Evolutionary conservation across 306 rosid species (phyloP).

Genomic region (Quillaja saponaria): DNA sequence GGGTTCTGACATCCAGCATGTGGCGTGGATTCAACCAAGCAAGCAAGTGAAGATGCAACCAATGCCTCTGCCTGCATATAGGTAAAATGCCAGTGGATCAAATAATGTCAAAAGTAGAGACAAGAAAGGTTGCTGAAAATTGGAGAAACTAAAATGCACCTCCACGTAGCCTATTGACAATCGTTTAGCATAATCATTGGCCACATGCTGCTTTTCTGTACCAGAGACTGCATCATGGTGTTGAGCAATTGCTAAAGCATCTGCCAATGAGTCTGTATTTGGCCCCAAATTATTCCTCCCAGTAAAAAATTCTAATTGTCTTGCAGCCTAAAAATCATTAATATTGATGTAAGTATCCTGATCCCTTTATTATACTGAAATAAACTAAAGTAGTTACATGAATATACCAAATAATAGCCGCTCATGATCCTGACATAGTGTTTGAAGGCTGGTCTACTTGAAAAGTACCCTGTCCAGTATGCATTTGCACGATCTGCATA

Average conservation of each 20-base stretch:
- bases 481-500: slow-evolving; percentile 76
- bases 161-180: slow-evolving; percentile 71
- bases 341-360: too few relatives aligned
- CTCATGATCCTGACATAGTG: slow-evolving; percentile 74
- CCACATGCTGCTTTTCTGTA: slow-evolving; percentile 78
- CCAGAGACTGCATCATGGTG: slow-evolving; percentile 94
- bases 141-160: too few relatives aligned
- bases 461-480: slow-evolving; percentile 96
- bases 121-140: too few relatives aligned
- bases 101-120: too few relatives aligned
- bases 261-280: slow-evolving; percentile 68
- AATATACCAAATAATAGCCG: slow-evolving; percentile 71
- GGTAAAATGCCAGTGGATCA: too few relatives aligned
- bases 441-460: slow-evolving; percentile 81
- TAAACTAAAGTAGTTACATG: slow-evolving; percentile 44
- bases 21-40: slow-evolving; percentile 42
- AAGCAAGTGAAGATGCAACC: slow-evolving; percentile 64
- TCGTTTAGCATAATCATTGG: slow-evolving; percentile 80
- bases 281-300: slow-evolving; percentile 65
- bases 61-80: slow-evolving; percentile 69
- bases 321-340: slow-evolving; percentile 58
- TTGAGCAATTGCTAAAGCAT: slow-evolving; percentile 84
- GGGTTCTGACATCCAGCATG: slow-evolving; percentile 37
- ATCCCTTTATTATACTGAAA: neutral
- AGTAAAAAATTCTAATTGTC: slow-evolving; percentile 74